These are phyloP conservation scores for Bruguiera sexangula DNA, from an alignment of 345 rosid genomes.

Conservation along the genomic window DNA sequence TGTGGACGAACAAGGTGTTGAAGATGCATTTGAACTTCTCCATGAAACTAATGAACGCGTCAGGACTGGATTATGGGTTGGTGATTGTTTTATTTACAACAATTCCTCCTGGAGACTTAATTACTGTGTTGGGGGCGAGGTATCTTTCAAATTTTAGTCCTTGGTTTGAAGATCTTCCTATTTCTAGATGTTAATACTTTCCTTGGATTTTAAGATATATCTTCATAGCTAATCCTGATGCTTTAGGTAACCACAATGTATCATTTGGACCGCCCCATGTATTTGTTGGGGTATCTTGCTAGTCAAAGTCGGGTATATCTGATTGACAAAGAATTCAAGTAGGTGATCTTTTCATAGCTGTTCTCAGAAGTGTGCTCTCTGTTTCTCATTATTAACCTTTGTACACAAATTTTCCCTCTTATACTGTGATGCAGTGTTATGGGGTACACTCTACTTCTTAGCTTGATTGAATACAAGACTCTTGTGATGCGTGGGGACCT, in stretches of 20 bases:
- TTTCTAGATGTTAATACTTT: neutral
- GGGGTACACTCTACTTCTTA: constrained; percentile 80
- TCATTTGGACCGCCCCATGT: constrained; percentile 99
- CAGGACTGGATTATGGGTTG: constrained; percentile 99
- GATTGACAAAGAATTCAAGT: constrained; percentile 99
- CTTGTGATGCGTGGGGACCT: constrained; percentile 95
- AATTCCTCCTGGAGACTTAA: constrained; percentile 98
- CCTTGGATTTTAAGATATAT: constrained; percentile 1
- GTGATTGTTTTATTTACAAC: constrained; percentile 98
- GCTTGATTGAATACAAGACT: constrained; percentile 93
- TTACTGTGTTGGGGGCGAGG: constrained; percentile 99
- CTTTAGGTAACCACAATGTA: constrained; percentile 93
- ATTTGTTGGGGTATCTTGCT: constrained; percentile 95
- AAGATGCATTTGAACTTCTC: constrained; percentile 98
- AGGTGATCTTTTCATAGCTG: constrained; percentile 26
- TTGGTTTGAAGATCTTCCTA: constrained; percentile 11
- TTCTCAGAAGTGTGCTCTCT: constrained; percentile 13
- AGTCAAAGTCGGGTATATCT: constrained; percentile 95
- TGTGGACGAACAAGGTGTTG: constrained; percentile 96
- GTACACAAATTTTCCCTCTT: neutral
- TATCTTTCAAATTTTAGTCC: constrained; percentile 26
- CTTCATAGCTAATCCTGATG: constrained; percentile 2
- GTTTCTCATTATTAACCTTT: constrained; percentile 15
- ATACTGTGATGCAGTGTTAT: constrained; percentile 49
- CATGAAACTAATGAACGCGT: constrained; percentile 98